Evolutionary conservation across 2,329 filamentous ascomycete genomes (phyloP), one percentile per base, ranked within the genome.

Genomic region (Plenodomus biglobosus): DNA sequence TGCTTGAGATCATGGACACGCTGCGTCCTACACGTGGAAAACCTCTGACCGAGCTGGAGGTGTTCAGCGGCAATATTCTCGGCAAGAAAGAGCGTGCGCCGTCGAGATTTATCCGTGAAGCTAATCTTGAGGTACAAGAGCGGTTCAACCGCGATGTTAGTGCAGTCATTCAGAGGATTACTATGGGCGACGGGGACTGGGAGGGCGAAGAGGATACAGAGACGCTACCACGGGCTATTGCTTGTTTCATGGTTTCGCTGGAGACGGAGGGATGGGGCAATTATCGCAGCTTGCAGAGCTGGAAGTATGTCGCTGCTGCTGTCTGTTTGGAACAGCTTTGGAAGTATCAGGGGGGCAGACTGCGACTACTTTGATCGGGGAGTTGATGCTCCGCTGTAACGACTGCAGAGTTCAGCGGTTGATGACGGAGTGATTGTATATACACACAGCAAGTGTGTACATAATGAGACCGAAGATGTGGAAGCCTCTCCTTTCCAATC

Each of bases 41-140:
- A 11, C 66, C 59, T n/a, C 56, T 71, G 3, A 64, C 56, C 1
- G 67, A 71, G 34, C 58, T 70, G 18, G 68, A 71, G 48, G 80
- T 80, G 38, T 83, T 85, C 61, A 75, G 78, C 22, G 82, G 82
- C 21, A 79, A 75, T 42, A 82, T 85, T 52, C 73, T 84, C 18
- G 80, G 79, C 42, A 78, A 76, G 49, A 73, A 73, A 8, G 75
- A 72, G 3, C 64, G 70, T 6, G 70, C 71, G 6, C 61, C 66
- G 1, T 68, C 61, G 38, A 68, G 63, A 16, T 56, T 55, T 34
- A 59, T 62, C 11, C 59, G 59, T 22, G 63, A 71, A 38, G 60
- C 61, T 21, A 67, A 66, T 38, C 53, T 49, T 18, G 63, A 65
- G 21, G 71, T 76, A 55, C 66, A 70, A 22, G 70, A 73, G 41